Evolutionary conservation across 1,284 basidiomycete species (phyloP).

Genomic region (Phellopilus nigrolimitatus): DNA sequence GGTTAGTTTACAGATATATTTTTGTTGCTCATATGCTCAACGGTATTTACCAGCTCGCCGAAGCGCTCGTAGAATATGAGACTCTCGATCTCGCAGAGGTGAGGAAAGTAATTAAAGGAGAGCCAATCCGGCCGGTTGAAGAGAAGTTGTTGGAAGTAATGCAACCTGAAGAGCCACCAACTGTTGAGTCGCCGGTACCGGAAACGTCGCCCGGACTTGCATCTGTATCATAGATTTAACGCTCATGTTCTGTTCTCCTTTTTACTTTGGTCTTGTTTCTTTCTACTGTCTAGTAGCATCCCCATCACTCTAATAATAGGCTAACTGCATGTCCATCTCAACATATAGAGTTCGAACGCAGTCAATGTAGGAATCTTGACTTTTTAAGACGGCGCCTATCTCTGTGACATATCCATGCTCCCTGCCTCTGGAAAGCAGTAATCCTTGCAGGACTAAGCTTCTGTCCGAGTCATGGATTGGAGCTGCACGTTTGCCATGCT

Average conservation of each 20-base stretch:
- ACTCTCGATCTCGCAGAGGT: constrained; percentile 88
- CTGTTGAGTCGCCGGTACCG: neutral
- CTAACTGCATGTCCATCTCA: neutral
- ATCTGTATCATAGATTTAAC: constrained; percentile 18
- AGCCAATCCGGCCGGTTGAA: constrained; percentile 63
- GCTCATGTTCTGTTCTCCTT: constrained; percentile 1
- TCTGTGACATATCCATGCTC: too few species aligned
- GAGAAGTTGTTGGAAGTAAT: constrained; percentile 54
- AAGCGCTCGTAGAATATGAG: constrained; percentile 89
- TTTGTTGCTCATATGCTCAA: constrained; percentile 12
- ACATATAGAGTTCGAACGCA: too few species aligned
- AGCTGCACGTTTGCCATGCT: too few species aligned
- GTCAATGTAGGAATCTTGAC: too few species aligned
- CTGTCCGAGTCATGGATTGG: too few species aligned
- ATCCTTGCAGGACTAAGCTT: too few species aligned
- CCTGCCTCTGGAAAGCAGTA: too few species aligned
- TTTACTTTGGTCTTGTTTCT: constrained; percentile 15
- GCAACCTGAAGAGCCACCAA: constrained; percentile 4
- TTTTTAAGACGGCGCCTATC: too few species aligned
- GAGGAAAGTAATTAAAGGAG: constrained; percentile 75
- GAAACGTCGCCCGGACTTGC: constrained; percentile 1
- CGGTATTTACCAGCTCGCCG: constrained; percentile 60
- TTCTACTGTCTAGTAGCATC: constrained; percentile 22
- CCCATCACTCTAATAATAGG: too few species aligned
- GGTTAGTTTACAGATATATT: constrained; percentile 39